Conservation (phyloP, 306 rosid genomes). For the Argentina anserina region DNA sequence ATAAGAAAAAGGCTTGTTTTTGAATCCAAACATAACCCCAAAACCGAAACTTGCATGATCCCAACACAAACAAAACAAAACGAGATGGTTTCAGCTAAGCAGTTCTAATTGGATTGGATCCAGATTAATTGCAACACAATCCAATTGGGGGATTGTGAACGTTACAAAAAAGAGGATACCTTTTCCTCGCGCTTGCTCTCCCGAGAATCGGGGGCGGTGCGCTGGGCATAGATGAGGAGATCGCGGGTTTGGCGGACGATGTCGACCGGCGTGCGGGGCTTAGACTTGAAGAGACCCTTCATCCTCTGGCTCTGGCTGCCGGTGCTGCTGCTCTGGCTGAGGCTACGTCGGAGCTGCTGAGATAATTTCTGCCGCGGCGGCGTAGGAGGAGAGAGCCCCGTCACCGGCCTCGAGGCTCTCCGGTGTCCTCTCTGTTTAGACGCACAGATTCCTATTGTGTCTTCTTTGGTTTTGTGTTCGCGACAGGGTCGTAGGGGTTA, state of each 20-base stretch:
- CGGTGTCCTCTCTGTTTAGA: slow-evolving; percentile 21
- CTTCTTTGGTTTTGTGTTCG: neutral
- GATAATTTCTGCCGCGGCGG: neutral
- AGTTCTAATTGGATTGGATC: neutral
- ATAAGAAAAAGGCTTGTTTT: neutral
- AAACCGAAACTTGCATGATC: neutral
- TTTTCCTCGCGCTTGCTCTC: slow-evolving; percentile 93
- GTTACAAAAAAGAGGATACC: slow-evolving; percentile 28
- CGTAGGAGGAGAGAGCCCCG: slow-evolving; percentile 15
- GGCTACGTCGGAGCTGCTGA: neutral
- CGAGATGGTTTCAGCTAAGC: neutral
- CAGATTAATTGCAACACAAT: neutral
- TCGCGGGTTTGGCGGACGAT: slow-evolving; percentile 87
- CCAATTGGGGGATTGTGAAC: neutral
- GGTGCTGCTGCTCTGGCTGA: neutral
- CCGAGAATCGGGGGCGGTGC: slow-evolving; percentile 41
- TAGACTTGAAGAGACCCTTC: slow-evolving; percentile 94
- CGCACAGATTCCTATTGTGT: slow-evolving; percentile 41
- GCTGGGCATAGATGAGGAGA: slow-evolving; percentile 58
- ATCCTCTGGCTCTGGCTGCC: slow-evolving; percentile 33
- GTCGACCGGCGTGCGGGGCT: slow-evolving; percentile 86
- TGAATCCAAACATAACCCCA: neutral
- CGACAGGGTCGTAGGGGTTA: neutral
- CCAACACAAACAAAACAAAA: neutral
- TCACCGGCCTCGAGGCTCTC: slow-evolving; percentile 43